Base-by-base conservation (phyloP, 148 eudicot genomes). In the Nepenthes mirabilis region DNA sequence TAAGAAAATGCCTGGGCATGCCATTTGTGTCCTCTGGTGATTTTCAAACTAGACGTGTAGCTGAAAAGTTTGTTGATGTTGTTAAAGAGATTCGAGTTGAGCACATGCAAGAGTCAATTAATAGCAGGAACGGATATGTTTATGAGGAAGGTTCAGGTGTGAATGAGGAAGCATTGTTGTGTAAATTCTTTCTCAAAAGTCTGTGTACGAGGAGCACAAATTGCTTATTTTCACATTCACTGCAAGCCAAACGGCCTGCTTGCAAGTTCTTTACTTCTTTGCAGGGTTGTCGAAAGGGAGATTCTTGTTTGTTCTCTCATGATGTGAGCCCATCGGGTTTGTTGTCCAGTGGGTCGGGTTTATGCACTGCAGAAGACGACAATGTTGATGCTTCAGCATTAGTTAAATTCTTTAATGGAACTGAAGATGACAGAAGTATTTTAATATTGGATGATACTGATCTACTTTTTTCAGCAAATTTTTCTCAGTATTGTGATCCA, bases 271-370 rank as follows among this genome's bases (percentile, higher is more conserved):
- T 85, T 64, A 65, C 83, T 65, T 78, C 98, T 33, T 73, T 88
- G 40, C 76, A 83, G 96, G 98, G 97, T 64, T 91, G 97, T 73
- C 79, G 90, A 51, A 77, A 82, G 68, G 97, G 96, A 60, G 87
- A 77, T 47, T 61, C 72, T 1, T 91, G 97, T 68, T 53, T 36
- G 63, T 91, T 83, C 61, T 78, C 88, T 69, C 97, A 91, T 65
- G 88, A 82, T 61, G 61, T 57, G 56, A 76, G 65, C 65, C 68
- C 56, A 11, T 62, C 71, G 63, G 65, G 70, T 52, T 51, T 43
- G 66, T 63, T 80, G 52, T 32, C 61, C 37, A 71, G 40, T 37
- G 72, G 40, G 52, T 60, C 64, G 36, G 76, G 56, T 69, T 57
- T 70, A 37, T 80, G 86, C 66, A 37, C 52, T 61, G 78, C 78